A percentile compares a stretch with the other conserved stretches of the same genome.
phyloP scores from a whole-genome alignment of 352 stramenopile genomes.

The Phytopythium kandeliae region DNA sequence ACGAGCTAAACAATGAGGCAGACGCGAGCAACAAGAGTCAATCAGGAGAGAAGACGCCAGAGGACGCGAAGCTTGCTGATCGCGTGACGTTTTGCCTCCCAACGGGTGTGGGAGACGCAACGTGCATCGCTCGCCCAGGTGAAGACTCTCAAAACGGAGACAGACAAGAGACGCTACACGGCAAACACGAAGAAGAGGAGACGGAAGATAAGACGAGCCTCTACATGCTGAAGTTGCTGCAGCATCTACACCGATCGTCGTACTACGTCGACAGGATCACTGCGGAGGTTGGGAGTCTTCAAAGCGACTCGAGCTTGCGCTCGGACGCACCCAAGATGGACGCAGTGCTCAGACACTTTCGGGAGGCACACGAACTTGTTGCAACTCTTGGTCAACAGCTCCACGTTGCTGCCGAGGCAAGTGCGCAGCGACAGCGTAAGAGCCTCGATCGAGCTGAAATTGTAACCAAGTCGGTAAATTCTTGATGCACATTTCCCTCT shows the following conservation, averaged over 20 bases:
- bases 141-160: constrained; percentile 43
- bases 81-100: constrained; percentile 52
- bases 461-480: neutral
- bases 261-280: constrained; percentile 65
- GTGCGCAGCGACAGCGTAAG: constrained; percentile 19
- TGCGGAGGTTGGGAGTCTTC: constrained; percentile 36
- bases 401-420: constrained; percentile 23
- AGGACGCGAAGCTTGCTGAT: constrained; percentile 35
- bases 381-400: constrained; percentile 31
- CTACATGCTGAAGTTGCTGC: constrained; percentile 51
- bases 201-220: constrained; percentile 41
- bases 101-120: constrained; percentile 23
- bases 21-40: constrained; percentile 9
- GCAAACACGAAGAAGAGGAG: constrained; percentile 14
- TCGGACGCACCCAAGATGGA: constrained; percentile 21
- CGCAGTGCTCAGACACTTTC: constrained; percentile 26
- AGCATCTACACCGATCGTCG: constrained; percentile 49
- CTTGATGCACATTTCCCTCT: neutral
- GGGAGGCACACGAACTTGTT: constrained; percentile 34
- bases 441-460: constrained; percentile 11
- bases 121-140: constrained; percentile 36
- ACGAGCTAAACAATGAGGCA: constrained; percentile 23
- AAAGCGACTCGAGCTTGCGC: constrained; percentile 35
- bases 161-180: constrained; percentile 1
- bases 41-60: constrained; percentile 9